Conservation (phyloP, 2,329 filamentous ascomycete species). For the Colletotrichum sp. region DNA sequence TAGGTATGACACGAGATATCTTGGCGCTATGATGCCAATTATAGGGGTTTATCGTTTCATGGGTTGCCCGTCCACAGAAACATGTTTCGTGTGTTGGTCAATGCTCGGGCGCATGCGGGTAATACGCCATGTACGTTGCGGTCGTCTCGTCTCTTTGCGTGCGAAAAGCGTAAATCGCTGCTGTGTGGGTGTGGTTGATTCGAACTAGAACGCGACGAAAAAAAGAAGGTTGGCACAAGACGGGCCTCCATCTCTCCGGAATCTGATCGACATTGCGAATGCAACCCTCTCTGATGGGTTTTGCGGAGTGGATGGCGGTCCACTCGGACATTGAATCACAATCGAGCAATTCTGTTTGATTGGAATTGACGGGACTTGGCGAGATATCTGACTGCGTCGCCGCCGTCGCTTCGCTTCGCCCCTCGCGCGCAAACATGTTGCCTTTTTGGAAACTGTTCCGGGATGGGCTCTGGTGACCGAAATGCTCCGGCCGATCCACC, state of each 20-base stretch:
- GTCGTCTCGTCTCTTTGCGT: background rate
- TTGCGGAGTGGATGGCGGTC: background rate
- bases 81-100: conserved; percentile 12
- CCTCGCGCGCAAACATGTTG: background rate
- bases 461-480: background rate
- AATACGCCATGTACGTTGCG: background rate
- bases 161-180: background rate
- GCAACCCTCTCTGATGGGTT: background rate
- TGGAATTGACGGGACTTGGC: background rate
- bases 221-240: background rate
- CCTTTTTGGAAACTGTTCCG: background rate
- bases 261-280: background rate
- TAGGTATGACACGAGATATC: background rate
- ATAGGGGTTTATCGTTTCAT: conserved; percentile 6
- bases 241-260: background rate
- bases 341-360: background rate
- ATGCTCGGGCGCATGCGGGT: background rate
- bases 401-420: background rate
- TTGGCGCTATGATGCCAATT: conserved; percentile 3
- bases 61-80: background rate
- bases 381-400: background rate
- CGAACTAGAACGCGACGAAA: background rate
- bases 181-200: background rate
- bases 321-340: background rate
- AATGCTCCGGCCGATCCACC: background rate